Conservation (phyloP, 768 basidiomycete genomes). For the Sporobolomyces phaffii region DNA sequence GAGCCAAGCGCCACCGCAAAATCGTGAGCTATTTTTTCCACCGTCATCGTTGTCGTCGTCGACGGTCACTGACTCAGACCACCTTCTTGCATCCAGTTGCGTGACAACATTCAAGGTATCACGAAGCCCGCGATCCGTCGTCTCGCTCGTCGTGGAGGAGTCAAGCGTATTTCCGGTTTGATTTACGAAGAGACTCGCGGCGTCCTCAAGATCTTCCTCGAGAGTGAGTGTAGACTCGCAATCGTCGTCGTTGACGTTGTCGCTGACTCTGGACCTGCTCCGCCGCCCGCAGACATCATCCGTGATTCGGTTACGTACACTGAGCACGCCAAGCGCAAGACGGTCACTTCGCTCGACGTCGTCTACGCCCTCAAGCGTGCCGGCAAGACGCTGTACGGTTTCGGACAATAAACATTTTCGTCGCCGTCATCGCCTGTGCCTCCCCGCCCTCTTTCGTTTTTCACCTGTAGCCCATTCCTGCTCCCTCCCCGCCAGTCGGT, state of each 20-base stretch:
- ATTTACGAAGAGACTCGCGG: slow-evolving; percentile 95
- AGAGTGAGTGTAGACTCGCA: slow-evolving; percentile 45
- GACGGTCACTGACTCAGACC: background rate
- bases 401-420: slow-evolving; percentile 52
- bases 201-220: slow-evolving; percentile 89
- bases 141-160: slow-evolving; percentile 94
- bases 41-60: background rate
- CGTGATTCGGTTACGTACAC: slow-evolving; percentile 98
- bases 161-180: slow-evolving; percentile 83
- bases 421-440: too few relatives aligned
- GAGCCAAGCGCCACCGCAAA: slow-evolving; percentile 92
- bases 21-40: slow-evolving; percentile 60
- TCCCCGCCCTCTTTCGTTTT: too few relatives aligned
- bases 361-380: slow-evolving; percentile 53
- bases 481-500: too few relatives aligned
- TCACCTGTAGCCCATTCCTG: too few relatives aligned
- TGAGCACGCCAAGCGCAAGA: slow-evolving; percentile 85
- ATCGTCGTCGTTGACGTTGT: background rate
- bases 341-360: slow-evolving; percentile 87
- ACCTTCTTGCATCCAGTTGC: slow-evolving; percentile 49
- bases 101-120: slow-evolving; percentile 57
- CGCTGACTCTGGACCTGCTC: background rate
- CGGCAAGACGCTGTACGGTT: slow-evolving; percentile 77
- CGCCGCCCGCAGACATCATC: slow-evolving; percentile 55
- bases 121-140: slow-evolving; percentile 87